These are phyloP conservation scores for Torulaspora globosa DNA, from an alignment of 1,139 yeast genomes.

Conservation along the genomic window DNA sequence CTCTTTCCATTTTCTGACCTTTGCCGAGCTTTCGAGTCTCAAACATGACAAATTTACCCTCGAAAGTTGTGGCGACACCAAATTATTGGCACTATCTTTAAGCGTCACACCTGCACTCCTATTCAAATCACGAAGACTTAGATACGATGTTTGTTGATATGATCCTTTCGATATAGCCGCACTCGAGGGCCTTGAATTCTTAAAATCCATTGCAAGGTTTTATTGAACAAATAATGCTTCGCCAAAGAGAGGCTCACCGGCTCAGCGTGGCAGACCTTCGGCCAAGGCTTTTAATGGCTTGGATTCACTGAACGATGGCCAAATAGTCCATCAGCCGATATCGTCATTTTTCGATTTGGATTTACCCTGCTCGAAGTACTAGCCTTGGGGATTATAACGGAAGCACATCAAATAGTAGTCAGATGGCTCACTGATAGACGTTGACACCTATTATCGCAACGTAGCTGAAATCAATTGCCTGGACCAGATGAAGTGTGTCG, in stretches of 20 bases:
- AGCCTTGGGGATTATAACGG: not conserved
- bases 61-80: conserved; percentile 20
- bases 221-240: not conserved
- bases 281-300: no score
- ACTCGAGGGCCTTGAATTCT: conserved; percentile 1
- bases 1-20: conserved; percentile 29
- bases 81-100: not conserved
- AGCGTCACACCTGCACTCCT: conserved; percentile 5
- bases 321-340: not conserved
- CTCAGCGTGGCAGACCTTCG: no score
- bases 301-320: no score
- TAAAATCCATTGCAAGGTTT: not conserved
- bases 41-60: conserved; percentile 38
- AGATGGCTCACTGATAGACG: not conserved
- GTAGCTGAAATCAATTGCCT: not conserved
- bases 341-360: not conserved
- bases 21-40: conserved; percentile 32
- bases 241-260: not conserved
- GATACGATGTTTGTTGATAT: conserved; percentile 27
- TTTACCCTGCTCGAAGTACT: not conserved
- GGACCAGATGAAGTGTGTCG: conserved; percentile 4
- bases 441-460: not conserved
- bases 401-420: not conserved
- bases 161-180: conserved; percentile 28
- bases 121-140: conserved; percentile 20